Conservation (phyloP, 495 filamentous ascomycete genomes). For the Aspergillus nanangensis region DNA sequence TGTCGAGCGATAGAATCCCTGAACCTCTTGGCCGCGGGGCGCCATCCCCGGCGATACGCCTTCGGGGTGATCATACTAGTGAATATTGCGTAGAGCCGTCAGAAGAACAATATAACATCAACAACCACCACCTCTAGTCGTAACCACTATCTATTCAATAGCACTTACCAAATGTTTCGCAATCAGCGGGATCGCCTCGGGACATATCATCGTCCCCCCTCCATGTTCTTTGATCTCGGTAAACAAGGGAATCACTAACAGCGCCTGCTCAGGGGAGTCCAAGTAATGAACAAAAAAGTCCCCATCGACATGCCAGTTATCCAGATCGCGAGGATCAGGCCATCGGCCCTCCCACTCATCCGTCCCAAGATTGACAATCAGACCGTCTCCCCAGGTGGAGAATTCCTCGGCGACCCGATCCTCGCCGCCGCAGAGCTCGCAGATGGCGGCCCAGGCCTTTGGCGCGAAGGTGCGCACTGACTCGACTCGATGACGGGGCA, state of each 20-base stretch:
- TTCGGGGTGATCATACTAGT: constrained; percentile 56
- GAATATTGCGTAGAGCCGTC: not conserved
- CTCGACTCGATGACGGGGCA: constrained; percentile 55
- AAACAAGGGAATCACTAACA: constrained; percentile 68
- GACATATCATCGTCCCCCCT: constrained; percentile 66
- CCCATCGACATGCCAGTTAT: constrained; percentile 70
- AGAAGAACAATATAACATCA: too few relatives aligned
- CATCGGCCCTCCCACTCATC: constrained; percentile 47
- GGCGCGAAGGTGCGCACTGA: constrained; percentile 57
- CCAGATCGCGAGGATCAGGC: constrained; percentile 45
- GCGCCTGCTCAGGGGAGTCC: constrained; percentile 66
- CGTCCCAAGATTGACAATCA: constrained; percentile 71
- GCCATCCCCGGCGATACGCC: constrained; percentile 66
- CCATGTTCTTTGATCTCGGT: constrained; percentile 57
- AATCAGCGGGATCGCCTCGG: constrained; percentile 51
- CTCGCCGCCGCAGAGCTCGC: constrained; percentile 65
- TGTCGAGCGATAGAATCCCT: constrained; percentile 52
- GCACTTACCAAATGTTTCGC: constrained; percentile 52
- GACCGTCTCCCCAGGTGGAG: constrained; percentile 58
- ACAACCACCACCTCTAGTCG: too few relatives aligned
- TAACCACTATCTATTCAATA: too few relatives aligned
- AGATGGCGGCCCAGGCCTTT: constrained; percentile 65
- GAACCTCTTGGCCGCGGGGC: constrained; percentile 41
- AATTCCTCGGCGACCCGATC: constrained; percentile 48
- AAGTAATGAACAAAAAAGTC: constrained; percentile 76